Percentiles rank a stretch among this genome's conserved stretches.
phyloP scores from a whole-genome alignment of 2,329 filamentous ascomycete species.

The Penicillium sp. region DNA sequence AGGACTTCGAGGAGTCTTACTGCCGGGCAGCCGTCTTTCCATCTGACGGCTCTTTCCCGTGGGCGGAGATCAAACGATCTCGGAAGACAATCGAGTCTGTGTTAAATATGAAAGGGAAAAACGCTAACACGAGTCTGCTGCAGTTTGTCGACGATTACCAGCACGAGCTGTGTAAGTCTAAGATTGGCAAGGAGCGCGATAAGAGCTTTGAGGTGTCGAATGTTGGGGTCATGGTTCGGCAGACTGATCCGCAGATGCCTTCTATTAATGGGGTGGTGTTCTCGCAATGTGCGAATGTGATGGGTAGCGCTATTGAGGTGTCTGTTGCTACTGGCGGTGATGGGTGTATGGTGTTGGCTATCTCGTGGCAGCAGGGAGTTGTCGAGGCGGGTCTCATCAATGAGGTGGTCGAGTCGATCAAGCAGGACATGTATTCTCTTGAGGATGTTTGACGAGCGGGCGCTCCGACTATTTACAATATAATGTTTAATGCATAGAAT shows the following conservation, averaged over 20 bases:
- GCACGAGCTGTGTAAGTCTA: constrained; percentile 34
- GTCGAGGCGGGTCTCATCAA: constrained; percentile 30
- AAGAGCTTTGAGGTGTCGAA: constrained; percentile 48
- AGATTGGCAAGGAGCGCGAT: constrained; percentile 39
- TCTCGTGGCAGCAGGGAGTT: constrained; percentile 43
- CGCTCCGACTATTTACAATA: neutral
- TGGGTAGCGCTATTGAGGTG: constrained; percentile 38
- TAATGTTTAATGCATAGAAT: constrained; percentile 8
- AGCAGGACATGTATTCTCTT: constrained; percentile 16
- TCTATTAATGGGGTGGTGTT: constrained; percentile 44
- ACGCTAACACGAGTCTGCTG: constrained; percentile 39
- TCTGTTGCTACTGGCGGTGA: constrained; percentile 46
- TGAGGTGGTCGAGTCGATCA: constrained; percentile 17
- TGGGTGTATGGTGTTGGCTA: constrained; percentile 40
- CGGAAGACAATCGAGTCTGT: constrained; percentile 29
- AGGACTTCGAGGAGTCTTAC: constrained; percentile 35
- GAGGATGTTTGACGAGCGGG: neutral
- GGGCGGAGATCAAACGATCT: constrained; percentile 33
- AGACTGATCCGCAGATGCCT: constrained; percentile 17
- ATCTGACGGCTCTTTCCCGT: constrained; percentile 26
- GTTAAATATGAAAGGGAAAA: constrained; percentile 29
- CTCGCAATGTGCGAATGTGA: constrained; percentile 43
- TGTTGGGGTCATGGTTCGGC: constrained; percentile 37
- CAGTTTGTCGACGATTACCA: constrained; percentile 42
- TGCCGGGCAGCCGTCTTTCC: constrained; percentile 18